Evolutionary conservation across 768 basidiomycete genomes (phyloP), one percentile per base, ranked within the genome.

Genomic region (Brasilioporus rufonigricans): DNA sequence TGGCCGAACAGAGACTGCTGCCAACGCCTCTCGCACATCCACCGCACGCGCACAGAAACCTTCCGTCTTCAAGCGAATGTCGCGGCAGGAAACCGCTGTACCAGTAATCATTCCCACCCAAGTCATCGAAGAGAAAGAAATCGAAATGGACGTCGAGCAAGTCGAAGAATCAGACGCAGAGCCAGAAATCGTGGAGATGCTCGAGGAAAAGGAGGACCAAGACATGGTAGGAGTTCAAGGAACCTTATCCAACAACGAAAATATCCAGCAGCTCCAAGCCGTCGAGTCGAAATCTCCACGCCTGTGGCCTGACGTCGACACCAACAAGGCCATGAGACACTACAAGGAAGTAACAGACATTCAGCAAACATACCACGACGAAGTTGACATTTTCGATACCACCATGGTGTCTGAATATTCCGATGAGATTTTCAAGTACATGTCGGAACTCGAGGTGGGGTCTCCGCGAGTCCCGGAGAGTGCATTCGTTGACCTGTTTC

Each of bases 361-460:
- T 55, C 84, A 85, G 50, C 69, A 69, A 45, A 72, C 71, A 35
- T 87, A 84, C 69, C 81, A 87, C 36, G 86, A 86, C 53, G 88
- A 96, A 57, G 72, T 83, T 39, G 89, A 91, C 48, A 75, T 82
- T 35, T 79, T 85, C 70, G 77, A 84, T 49, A 88, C 89, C 40
- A 91, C 91, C 1, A 96, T 99, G 95, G 96, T 97, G 39, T 93
- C 95, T 18, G 97, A 99, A 71, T 99, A 99, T 67, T 81, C 93
- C n/a, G 93, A 98, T 14, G 96, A 99, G 53, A 98, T 99, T 70
- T 98, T 98, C 67, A 80, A 84, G 59, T 98, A 98, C 72, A 99
- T 99, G 97, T 77, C 77, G 57, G 85, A 91, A 50, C 84, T 98
- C 43, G 95, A 99, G 84, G 93, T 93, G 53, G 38, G 84, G 71